Conservation (phyloP, 352 stramenopile genomes). For the Phytophthora uliginosa region DNA sequence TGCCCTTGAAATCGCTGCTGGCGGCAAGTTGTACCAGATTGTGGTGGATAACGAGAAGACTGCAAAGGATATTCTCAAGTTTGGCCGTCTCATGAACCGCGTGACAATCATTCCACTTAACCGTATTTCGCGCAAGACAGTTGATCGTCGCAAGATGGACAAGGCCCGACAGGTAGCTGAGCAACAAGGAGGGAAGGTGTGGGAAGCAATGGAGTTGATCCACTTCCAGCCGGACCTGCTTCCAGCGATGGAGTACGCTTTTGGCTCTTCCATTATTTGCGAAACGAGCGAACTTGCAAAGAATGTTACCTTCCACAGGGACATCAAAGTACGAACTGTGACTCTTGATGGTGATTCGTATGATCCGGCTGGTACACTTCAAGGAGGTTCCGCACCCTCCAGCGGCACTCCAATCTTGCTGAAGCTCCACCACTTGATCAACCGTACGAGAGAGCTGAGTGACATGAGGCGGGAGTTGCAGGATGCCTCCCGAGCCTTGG, state of each 20-base stretch:
- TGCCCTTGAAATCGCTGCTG: constrained; percentile 98
- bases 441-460: constrained; percentile 68
- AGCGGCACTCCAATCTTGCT: constrained; percentile 81
- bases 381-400: constrained; percentile 89
- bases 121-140: constrained; percentile 92
- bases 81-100: constrained; percentile 95
- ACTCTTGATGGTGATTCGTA: constrained; percentile 99
- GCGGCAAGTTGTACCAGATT: constrained; percentile 99
- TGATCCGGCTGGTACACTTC: constrained; percentile 98
- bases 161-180: constrained; percentile 88
- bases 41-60: constrained; percentile 99
- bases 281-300: constrained; percentile 94
- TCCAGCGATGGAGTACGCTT: constrained; percentile 98
- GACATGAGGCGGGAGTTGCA: constrained; percentile 80
- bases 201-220: constrained; percentile 97
- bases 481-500: constrained; percentile 62
- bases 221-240: constrained; percentile 97
- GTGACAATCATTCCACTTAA: constrained; percentile 99
- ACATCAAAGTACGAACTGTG: constrained; percentile 97
- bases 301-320: constrained; percentile 87
- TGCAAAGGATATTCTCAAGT: constrained; percentile 98
- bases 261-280: constrained; percentile 99
- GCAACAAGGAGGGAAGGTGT: constrained; percentile 92
- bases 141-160: constrained; percentile 82
- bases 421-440: constrained; percentile 86